These are phyloP conservation scores for Lactarius quietus DNA, from an alignment of 768 basidiomycete species.

Conservation along the genomic window DNA sequence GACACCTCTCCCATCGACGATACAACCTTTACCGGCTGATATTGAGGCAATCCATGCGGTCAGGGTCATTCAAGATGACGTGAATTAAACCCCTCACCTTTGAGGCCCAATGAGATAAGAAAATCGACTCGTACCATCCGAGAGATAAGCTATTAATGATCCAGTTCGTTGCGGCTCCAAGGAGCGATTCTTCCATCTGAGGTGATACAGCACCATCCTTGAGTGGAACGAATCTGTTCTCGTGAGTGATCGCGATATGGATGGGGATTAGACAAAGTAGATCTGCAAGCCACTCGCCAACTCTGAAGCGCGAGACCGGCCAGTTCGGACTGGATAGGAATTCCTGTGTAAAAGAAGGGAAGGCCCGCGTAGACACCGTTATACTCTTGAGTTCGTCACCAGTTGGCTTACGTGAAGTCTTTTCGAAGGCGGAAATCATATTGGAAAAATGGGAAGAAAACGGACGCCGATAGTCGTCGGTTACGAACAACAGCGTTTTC, in stretches of 20 bases:
- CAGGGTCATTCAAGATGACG: background rate
- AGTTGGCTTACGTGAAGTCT: constrained; percentile 49
- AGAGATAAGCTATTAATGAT: constrained; percentile 55
- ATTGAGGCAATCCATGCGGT: background rate
- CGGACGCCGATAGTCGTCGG: constrained; percentile 35
- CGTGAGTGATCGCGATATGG: constrained; percentile 55
- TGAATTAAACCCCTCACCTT: constrained; percentile 37
- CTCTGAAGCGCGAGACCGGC: constrained; percentile 39
- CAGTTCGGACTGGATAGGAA: constrained; percentile 19
- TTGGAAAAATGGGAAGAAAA: constrained; percentile 45
- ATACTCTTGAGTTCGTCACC: constrained; percentile 42
- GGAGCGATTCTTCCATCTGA: constrained; percentile 47
- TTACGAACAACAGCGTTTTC: constrained; percentile 44
- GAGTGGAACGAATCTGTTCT: constrained; percentile 59
- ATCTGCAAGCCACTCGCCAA: constrained; percentile 61
- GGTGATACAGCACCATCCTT: constrained; percentile 54
- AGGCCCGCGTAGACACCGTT: constrained; percentile 34
- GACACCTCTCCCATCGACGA: background rate
- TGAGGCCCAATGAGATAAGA: constrained; percentile 53
- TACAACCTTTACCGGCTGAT: constrained; percentile 57
- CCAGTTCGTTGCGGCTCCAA: constrained; percentile 56
- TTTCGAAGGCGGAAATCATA: constrained; percentile 46
- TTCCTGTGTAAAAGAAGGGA: constrained; percentile 29
- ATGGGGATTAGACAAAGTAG: constrained; percentile 62
- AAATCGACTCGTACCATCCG: constrained; percentile 64